A percentile compares a stretch with the other conserved stretches of the same genome.
phyloP scores from a whole-genome alignment of 2,329 filamentous ascomycete genomes.

The Pseudogymnoascus sp. region DNA sequence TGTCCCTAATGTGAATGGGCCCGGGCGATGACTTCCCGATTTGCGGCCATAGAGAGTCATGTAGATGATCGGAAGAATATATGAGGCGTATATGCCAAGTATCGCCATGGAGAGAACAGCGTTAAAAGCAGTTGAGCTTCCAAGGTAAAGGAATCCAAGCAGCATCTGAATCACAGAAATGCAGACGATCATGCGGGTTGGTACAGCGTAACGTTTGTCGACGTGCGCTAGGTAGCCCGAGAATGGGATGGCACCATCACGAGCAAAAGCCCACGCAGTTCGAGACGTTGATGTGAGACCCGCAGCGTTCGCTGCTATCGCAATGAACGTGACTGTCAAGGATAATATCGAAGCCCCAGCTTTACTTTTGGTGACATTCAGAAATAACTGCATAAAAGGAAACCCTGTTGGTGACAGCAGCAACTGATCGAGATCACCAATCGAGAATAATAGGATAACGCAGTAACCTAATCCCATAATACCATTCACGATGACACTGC shows the following conservation, averaged over 20 bases:
- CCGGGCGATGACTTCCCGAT: conserved; percentile 17
- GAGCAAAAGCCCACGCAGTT: background rate
- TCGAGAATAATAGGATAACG: conserved; percentile 38
- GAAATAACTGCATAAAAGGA: conserved; percentile 39
- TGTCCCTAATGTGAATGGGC: background rate
- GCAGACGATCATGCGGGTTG: conserved; percentile 14
- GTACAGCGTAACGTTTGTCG: background rate
- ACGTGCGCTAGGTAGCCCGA: background rate
- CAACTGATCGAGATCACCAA: conserved; percentile 34
- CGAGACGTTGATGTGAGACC: background rate
- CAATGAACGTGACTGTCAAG: background rate
- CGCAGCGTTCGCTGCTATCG: background rate
- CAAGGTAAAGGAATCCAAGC: conserved; percentile 42
- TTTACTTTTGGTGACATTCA: background rate
- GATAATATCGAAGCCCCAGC: background rate
- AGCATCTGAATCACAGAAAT: conserved; percentile 38
- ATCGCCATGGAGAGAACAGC: conserved; percentile 41
- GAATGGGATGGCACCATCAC: background rate
- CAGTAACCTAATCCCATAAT: conserved; percentile 39
- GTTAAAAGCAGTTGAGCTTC: conserved; percentile 41
- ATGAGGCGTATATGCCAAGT: conserved; percentile 39
- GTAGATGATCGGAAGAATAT: conserved; percentile 34
- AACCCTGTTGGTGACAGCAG: conserved; percentile 38
- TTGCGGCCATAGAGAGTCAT: conserved; percentile 35
- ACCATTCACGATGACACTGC: conserved; percentile 39